Evolutionary conservation across 352 stramenopile genomes (phyloP), one percentile per base, ranked within the genome.

Genomic region (Phytophthora pistaciae): DNA sequence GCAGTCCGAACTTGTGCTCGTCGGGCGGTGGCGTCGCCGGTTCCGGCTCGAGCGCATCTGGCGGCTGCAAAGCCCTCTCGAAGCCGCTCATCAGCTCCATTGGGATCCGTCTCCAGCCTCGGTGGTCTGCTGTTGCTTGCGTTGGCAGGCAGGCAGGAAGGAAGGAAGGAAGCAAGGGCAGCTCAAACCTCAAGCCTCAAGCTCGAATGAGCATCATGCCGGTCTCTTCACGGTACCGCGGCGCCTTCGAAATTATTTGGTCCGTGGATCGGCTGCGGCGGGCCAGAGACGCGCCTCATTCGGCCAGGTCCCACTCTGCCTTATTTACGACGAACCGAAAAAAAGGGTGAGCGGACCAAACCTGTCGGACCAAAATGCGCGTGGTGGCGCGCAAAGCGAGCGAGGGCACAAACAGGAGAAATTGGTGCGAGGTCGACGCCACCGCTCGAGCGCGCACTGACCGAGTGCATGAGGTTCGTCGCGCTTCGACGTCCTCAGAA

Each of bases 1-100:
- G 54, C 33, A 60, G 33, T 8, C 54, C 54, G n/a, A 60, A 60
- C 54, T 60, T 49, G 42, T 20, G 40, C 40, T 49, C 40, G 40
- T 49, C 40, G 40, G 14, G 13, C 14, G 13, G 14, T n/a, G 40
- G 40, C 13, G 40, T 20, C 40, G 42, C 42, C 3, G 7, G 14
- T 56, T 58, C 52, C 29, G 33, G 27, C 27, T 42, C 56, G 33
- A 40, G 33, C 25, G 25, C 25, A 4, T 2, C 25, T 29, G 25
- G 25, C 25, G 25, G 25, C 25, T 29, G 25, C 25, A 29, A 4
- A 4, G 25, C 25, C 25, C 25, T 29, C 25, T 29, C 25, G 3
- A 29, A 29, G 25, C 5, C 25, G 25, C 25, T 29, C 25, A 29
- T 29, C 25, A 29, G 25, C 25, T 29, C 25, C 25, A 29, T 29